Evolutionary conservation across 768 basidiomycete genomes (phyloP), one percentile per base, ranked within the genome.

Genomic region (Gymnopilus junonius): DNA sequence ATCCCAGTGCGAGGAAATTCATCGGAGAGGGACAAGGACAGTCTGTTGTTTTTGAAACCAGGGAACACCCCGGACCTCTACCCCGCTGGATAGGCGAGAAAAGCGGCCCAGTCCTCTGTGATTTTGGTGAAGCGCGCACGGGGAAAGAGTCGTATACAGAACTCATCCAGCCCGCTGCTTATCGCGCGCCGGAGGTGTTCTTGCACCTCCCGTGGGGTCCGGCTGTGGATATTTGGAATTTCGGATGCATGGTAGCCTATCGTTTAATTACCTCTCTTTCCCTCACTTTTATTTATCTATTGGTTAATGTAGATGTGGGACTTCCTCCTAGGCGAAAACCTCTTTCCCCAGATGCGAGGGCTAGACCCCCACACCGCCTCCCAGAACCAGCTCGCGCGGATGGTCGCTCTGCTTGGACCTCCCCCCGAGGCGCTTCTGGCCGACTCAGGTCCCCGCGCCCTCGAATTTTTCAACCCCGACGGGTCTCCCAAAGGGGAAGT

Each of bases 181-280:
- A 72, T 60, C 71, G 75, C 10, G 67, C 74, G 5, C 74, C 73
- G 23, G 75, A 76, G 55, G 71, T 76, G 14, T 65, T 74, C 45
- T 60, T 76, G 8, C 45, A 58, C 5, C 45, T 70, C 10, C 68
- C 70, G 12, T 76, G 75, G 75, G 55, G 63, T 45, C 40, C 66
- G 27, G 57, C 60, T 29, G 69, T 73, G 4, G 75, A 76, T 63
- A 70, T 76, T 21, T 76, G 75, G 74, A 75, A 70, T 59, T 37
- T 74, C 21, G 75, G 70, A 6, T 64, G 67, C 31, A 53, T 74
- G 69, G 75, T 76, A n/a, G n/a, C n/a, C n/a, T n/a, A n/a, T n/a
- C n/a, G n/a, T n/a, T n/a, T n/a, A n/a, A n/a, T n/a, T n/a, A n/a
- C n/a, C n/a, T n/a, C n/a, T 46, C 10, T 73, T 65, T 17, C 32